Conservation (phyloP, 2,329 filamentous ascomycete species). For the Plenodomus biglobosus region DNA sequence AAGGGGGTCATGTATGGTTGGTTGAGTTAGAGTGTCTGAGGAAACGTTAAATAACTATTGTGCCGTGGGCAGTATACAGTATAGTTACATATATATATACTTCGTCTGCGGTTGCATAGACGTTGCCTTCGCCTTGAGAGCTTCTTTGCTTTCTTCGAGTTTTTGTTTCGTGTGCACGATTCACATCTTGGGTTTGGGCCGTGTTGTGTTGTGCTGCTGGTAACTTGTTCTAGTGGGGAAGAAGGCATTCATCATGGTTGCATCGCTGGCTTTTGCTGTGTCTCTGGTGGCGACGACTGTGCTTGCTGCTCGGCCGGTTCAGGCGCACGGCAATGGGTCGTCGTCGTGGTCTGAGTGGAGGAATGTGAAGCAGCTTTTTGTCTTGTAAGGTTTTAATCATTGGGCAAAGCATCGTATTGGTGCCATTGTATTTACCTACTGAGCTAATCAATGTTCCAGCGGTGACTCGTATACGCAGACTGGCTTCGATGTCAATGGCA, state of each 20-base stretch:
- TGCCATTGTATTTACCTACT: conserved; percentile 1
- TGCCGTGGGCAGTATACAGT: no score
- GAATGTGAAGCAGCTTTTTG: conserved; percentile 39
- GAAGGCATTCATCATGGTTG: conserved; percentile 20
- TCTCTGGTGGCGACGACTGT: conserved; percentile 22
- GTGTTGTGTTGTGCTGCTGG: conserved; percentile 6
- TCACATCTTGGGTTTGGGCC: no score
- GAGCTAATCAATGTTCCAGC: conserved; percentile 20
- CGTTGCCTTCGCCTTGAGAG: no score
- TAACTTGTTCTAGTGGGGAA: not conserved
- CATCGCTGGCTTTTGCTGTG: conserved; percentile 23
- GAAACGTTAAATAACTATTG: no score
- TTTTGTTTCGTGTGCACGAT: no score
- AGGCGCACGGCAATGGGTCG: not conserved
- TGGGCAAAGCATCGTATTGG: no score
- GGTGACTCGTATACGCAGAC: conserved; percentile 64
- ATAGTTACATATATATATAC: no score
- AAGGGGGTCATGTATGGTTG: no score
- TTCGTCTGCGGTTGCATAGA: no score
- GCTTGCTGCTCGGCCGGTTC: conserved; percentile 22
- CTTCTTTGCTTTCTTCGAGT: no score
- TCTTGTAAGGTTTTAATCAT: no score
- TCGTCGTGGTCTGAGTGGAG: conserved; percentile 38
- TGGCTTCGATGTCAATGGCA: conserved; percentile 57
- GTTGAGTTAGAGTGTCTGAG: no score